Evolutionary conservation across 495 filamentous ascomycete genomes (phyloP).

Genomic region (Tetracladium marchalianum): DNA sequence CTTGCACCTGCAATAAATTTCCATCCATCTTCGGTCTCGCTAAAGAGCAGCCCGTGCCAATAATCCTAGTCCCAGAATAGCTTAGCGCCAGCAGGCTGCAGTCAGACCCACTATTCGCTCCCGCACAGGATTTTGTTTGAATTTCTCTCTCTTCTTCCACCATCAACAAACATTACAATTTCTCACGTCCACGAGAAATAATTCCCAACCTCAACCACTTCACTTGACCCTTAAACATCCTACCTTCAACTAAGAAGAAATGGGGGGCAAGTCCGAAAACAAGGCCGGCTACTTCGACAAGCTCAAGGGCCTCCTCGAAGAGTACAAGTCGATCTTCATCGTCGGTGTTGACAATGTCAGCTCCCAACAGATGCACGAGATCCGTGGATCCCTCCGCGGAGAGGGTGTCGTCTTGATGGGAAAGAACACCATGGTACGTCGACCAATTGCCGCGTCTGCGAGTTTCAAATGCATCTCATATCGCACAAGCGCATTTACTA

Average conservation of each 20-base stretch:
- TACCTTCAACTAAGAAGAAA: slow-evolving; percentile 96
- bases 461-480: too few relatives aligned
- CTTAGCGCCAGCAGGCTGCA: too few relatives aligned
- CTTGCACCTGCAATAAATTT: too few relatives aligned
- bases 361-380: slow-evolving; percentile 99
- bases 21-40: too few relatives aligned
- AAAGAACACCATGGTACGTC: slow-evolving; percentile 95
- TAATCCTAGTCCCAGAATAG: too few relatives aligned
- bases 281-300: slow-evolving; percentile 99
- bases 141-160: slow-evolving; percentile 4
- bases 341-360: slow-evolving; percentile 92
- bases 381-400: slow-evolving; percentile 77
- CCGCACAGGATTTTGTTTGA: neutral
- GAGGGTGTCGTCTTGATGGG: slow-evolving; percentile 96
- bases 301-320: slow-evolving; percentile 86
- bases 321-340: slow-evolving; percentile 94
- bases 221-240: slow-evolving; percentile 86
- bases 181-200: slow-evolving; percentile 15
- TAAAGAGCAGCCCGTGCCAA: too few relatives aligned
- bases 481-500: slow-evolving; percentile 3
- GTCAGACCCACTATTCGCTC: neutral
- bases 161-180: slow-evolving; percentile 16
- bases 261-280: slow-evolving; percentile 94
- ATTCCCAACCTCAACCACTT: slow-evolving; percentile 4
- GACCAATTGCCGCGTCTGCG: too few relatives aligned